Conservation (phyloP, 2,329 filamentous ascomycete species). For the Rasamsonia emersonii region DNA sequence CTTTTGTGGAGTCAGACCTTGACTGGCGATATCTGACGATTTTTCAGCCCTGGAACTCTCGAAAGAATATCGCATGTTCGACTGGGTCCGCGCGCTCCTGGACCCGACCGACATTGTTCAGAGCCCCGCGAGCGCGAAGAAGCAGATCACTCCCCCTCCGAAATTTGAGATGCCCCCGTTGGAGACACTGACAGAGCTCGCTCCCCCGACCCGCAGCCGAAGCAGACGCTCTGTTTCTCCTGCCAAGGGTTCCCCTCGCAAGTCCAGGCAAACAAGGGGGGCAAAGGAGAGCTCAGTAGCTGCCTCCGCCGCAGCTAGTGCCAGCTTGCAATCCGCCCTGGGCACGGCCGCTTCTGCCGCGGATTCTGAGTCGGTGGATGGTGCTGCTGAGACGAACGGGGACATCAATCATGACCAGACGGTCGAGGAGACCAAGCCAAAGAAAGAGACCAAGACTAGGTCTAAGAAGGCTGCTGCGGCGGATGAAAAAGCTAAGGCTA, state of each 20-base stretch:
- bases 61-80: slow-evolving; percentile 73
- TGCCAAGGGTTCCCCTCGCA: slow-evolving; percentile 46
- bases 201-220: slow-evolving; percentile 36
- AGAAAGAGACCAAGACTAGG: slow-evolving; percentile 8
- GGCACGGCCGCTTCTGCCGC: slow-evolving; percentile 33
- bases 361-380: slow-evolving; percentile 17
- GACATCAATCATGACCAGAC: slow-evolving; percentile 15
- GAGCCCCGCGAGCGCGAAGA: slow-evolving; percentile 58
- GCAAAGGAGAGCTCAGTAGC: slow-evolving; percentile 42
- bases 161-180: slow-evolving; percentile 56
- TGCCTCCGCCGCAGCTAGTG: slow-evolving; percentile 40
- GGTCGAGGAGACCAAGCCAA: slow-evolving; percentile 15
- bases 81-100: slow-evolving; percentile 88
- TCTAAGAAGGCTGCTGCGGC: slow-evolving; percentile 16
- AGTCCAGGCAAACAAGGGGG: slow-evolving; percentile 42
- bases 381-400: slow-evolving; percentile 18
- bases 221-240: slow-evolving; percentile 53
- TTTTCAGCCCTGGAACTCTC: slow-evolving; percentile 67
- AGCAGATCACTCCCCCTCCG: slow-evolving; percentile 72
- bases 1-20: not conserved
- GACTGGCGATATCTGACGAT: slow-evolving; percentile 9
- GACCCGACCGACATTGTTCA: slow-evolving; percentile 73
- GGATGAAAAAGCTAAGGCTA: slow-evolving; percentile 54
- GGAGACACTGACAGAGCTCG: slow-evolving; percentile 25
- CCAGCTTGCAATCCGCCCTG: slow-evolving; percentile 39